A percentile compares a stretch with the other conserved stretches of the same genome.
phyloP scores from a whole-genome alignment of 2,329 filamentous ascomycete genomes.

The Verticillium albo-atrum region DNA sequence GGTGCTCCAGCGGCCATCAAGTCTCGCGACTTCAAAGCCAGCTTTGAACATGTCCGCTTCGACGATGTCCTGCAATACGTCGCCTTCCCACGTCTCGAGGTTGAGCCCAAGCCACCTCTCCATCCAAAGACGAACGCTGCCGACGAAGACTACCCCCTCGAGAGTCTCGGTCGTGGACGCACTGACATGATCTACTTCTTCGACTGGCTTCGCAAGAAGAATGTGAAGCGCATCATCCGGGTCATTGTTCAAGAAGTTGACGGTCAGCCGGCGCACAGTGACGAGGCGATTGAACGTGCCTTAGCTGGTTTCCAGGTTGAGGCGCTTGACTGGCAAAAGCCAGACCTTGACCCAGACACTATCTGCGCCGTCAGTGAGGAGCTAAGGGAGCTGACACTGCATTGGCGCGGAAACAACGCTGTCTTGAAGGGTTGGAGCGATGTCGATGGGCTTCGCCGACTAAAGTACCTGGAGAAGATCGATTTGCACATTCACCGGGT shows the following conservation, averaged over 20 bases:
- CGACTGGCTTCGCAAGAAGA: slow-evolving; percentile 18
- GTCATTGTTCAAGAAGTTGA: not conserved
- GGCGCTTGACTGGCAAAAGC: slow-evolving; percentile 23
- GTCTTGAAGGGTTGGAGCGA: slow-evolving; percentile 24
- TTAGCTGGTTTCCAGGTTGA: slow-evolving; percentile 20
- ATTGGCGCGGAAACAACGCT: slow-evolving; percentile 27
- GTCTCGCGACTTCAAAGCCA: slow-evolving; percentile 7
- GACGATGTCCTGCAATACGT: slow-evolving; percentile 22
- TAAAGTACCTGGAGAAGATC: slow-evolving; percentile 18
- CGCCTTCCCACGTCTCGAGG: slow-evolving; percentile 12
- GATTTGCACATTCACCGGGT: slow-evolving; percentile 18
- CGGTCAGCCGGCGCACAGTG: slow-evolving; percentile 17
- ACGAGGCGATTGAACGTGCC: slow-evolving; percentile 21
- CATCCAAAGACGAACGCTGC: slow-evolving; percentile 6
- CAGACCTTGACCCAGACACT: slow-evolving; percentile 20
- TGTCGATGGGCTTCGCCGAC: slow-evolving; percentile 14
- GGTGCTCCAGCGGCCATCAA: slow-evolving; percentile 4
- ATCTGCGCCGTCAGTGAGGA: slow-evolving; percentile 10
- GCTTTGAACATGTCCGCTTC: slow-evolving; percentile 16
- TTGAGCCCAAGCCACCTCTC: slow-evolving; percentile 4
- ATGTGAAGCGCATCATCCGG: slow-evolving; percentile 19
- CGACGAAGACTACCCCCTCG: not conserved
- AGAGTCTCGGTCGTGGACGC: slow-evolving; percentile 8
- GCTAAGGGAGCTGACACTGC: slow-evolving; percentile 19
- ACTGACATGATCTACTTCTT: slow-evolving; percentile 20